Evolutionary conservation across 2,329 filamentous ascomycete species (phyloP).

Genomic region (Passalora sequoiae): DNA sequence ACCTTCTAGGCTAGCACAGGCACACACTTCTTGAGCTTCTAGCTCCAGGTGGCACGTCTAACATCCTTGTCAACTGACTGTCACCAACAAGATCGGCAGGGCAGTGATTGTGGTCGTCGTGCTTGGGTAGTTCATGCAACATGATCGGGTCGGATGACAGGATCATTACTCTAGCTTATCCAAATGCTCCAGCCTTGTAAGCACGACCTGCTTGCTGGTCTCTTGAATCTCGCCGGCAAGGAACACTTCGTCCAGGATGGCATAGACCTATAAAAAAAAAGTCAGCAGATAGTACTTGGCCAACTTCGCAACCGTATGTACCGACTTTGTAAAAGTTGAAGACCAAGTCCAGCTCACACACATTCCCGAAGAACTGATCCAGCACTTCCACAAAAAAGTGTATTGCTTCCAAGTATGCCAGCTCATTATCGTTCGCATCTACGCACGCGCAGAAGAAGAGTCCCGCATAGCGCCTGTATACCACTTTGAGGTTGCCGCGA

Average conservation of each 20-base stretch:
- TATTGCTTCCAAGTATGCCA: conserved; percentile 93
- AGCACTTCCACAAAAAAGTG: conserved; percentile 99
- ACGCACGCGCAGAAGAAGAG: conserved; percentile 99
- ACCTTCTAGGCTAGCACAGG: too few species aligned
- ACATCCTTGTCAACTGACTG: too few species aligned
- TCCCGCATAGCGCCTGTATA: conserved; percentile 94
- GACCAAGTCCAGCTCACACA: conserved; percentile 90
- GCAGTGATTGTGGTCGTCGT: too few species aligned
- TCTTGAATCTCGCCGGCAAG: conserved; percentile 97
- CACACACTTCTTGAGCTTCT: too few species aligned
- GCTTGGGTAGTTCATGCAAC: too few species aligned
- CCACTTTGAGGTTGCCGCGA: conserved; percentile 82
- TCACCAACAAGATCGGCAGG: too few species aligned
- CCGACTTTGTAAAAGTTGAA: conserved; percentile 68
- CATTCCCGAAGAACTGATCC: conserved; percentile 97
- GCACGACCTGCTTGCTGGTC: conserved; percentile 95
- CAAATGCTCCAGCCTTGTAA: conserved; percentile 88
- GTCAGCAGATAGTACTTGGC: too few species aligned
- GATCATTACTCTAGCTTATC: conserved; percentile 79
- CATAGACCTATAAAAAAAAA: conserved; percentile 76
- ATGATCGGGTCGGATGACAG: too few species aligned
- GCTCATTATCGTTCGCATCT: conserved; percentile 97
- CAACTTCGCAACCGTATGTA: too few species aligned
- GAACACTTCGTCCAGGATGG: conserved; percentile 97
- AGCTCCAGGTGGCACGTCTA: too few species aligned